These are phyloP conservation scores for Fusarium longipes DNA, from an alignment of 2,329 filamentous ascomycete species.

Conservation along the genomic window DNA sequence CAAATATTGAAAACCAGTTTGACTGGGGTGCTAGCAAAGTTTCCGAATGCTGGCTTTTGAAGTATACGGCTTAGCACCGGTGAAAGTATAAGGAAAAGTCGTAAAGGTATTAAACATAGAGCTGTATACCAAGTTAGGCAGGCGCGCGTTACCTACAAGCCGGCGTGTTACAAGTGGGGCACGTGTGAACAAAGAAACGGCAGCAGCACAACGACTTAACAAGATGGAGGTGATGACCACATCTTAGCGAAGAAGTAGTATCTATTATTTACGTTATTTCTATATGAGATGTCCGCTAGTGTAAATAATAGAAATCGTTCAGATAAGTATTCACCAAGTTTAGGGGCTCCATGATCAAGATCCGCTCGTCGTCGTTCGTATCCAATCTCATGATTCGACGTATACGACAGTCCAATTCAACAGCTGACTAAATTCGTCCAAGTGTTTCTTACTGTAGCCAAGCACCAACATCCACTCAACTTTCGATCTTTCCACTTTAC, in stretches of 20 bases:
- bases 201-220: constrained; percentile 10
- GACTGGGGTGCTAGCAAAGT: neutral
- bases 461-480: constrained; percentile 1
- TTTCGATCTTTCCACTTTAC: neutral
- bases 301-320: neutral
- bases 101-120: constrained; percentile 1
- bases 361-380: neutral
- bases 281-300: neutral
- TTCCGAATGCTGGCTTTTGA: neutral
- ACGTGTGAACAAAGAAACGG: neutral
- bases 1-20: neutral
- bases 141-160: neutral
- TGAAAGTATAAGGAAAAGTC: neutral
- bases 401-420: neutral
- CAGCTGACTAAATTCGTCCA: neutral
- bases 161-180: constrained; percentile 24
- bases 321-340: neutral
- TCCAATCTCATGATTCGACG: neutral
- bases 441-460: constrained; percentile 8
- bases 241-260: neutral
- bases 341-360: neutral
- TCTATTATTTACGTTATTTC: neutral
- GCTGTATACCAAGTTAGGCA: neutral
- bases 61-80: neutral
- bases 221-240: neutral